phyloP scores from a whole-genome alignment of 1,139 yeast genomes.

The Taphrina pruni region DNA sequence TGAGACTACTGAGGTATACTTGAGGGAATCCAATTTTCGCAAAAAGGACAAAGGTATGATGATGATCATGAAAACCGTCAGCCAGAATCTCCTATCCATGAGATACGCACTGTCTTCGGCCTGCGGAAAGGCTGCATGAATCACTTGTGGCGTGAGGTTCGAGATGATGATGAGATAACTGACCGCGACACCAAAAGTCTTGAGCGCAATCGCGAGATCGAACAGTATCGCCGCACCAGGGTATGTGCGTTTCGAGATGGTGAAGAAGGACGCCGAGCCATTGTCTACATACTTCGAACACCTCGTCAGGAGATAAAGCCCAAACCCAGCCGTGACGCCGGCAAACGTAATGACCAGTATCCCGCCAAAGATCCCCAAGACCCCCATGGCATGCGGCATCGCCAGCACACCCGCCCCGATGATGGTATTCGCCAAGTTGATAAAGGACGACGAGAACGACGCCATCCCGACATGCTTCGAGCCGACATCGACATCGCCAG shows the following conservation, averaged over 20 bases:
- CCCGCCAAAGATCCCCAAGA: slow-evolving; percentile 84
- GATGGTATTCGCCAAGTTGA: slow-evolving; percentile 51
- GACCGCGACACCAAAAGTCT: slow-evolving; percentile 85
- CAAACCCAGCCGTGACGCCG: slow-evolving; percentile 78
- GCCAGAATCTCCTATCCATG: slow-evolving; percentile 62
- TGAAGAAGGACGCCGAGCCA: slow-evolving; percentile 85
- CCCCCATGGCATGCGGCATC: slow-evolving; percentile 83
- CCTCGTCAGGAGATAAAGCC: slow-evolving; percentile 77
- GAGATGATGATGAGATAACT: slow-evolving; percentile 88
- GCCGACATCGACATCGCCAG: slow-evolving; percentile 23
- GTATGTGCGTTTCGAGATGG: slow-evolving; percentile 79
- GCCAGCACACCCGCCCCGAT: slow-evolving; percentile 83
- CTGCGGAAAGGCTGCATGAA: slow-evolving; percentile 45
- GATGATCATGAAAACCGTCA: slow-evolving; percentile 62
- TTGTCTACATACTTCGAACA: slow-evolving; percentile 70
- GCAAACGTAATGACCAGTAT: slow-evolving; percentile 68
- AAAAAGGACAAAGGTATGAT: slow-evolving; percentile 79
- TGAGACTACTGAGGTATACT: slow-evolving; percentile 85
- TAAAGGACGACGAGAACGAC: slow-evolving; percentile 34
- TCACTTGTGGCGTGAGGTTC: slow-evolving; percentile 76
- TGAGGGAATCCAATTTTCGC: slow-evolving; percentile 78
- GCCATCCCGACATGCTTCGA: slow-evolving; percentile 35
- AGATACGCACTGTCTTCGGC: slow-evolving; percentile 46
- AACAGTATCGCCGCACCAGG: slow-evolving; percentile 82
- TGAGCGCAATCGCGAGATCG: slow-evolving; percentile 85